Conservation (phyloP, 495 filamentous ascomycete species). For the Platismatia glauca region DNA sequence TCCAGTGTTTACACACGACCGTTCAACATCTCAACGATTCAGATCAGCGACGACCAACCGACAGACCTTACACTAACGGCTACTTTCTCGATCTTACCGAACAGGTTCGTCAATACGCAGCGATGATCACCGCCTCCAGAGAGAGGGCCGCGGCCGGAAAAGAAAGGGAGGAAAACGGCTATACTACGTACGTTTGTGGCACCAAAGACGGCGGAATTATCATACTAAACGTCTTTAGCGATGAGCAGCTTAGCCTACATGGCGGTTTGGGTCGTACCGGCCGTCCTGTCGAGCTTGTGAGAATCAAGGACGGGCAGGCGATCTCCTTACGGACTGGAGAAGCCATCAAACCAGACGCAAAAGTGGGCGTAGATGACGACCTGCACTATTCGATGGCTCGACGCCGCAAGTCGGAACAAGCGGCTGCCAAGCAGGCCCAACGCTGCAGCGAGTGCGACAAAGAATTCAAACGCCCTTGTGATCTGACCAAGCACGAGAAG, state of each 20-base stretch:
- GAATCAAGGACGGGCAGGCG: slow-evolving; percentile 64
- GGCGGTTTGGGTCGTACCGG: slow-evolving; percentile 72
- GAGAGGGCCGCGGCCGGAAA: slow-evolving; percentile 29
- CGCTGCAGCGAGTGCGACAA: slow-evolving; percentile 77
- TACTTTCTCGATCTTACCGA: slow-evolving; percentile 92
- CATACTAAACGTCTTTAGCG: slow-evolving; percentile 41
- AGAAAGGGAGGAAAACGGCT: slow-evolving; percentile 20
- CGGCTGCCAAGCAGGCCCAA: slow-evolving; percentile 59
- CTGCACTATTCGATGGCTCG: slow-evolving; percentile 82
- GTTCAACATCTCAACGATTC: slow-evolving; percentile 68
- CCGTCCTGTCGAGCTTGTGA: slow-evolving; percentile 66
- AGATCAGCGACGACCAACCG: slow-evolving; percentile 69
- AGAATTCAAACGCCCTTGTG: slow-evolving; percentile 85
- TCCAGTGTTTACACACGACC: slow-evolving; percentile 75
- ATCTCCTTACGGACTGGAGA: slow-evolving; percentile 64
- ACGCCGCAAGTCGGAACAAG: slow-evolving; percentile 65
- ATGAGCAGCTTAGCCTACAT: slow-evolving; percentile 60
- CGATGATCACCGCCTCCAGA: slow-evolving; percentile 46
- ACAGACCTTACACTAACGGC: slow-evolving; percentile 79
- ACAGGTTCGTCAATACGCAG: slow-evolving; percentile 69
- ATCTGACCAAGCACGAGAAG: slow-evolving; percentile 93
- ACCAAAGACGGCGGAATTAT: slow-evolving; percentile 26
- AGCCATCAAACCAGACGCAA: slow-evolving; percentile 32
- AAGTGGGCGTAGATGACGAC: slow-evolving; percentile 60
- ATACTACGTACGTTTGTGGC: slow-evolving; percentile 31